Conservation (phyloP, 2,329 filamentous ascomycete genomes). For the Calonectria fujianensis region DNA sequence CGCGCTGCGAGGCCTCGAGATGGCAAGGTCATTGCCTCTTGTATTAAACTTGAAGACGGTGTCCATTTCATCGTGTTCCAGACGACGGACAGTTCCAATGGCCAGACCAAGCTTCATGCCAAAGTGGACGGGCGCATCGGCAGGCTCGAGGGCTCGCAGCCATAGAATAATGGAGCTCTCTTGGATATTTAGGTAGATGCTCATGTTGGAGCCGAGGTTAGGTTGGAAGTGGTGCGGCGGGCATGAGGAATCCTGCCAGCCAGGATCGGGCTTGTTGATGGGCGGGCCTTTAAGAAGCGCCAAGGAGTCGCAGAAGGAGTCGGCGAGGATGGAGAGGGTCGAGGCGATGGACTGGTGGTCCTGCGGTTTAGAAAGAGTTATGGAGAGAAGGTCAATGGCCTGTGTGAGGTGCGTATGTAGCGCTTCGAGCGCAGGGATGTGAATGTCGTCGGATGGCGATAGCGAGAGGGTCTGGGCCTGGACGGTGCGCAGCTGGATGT, state of each 20-base stretch:
- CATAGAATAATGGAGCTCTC: conserved; percentile 83
- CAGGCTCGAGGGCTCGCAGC: conserved; percentile 82
- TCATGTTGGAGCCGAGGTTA: conserved; percentile 76
- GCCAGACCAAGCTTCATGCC: conserved; percentile 82
- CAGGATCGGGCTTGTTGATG: conserved; percentile 61
- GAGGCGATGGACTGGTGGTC: conserved; percentile 74
- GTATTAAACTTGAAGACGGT: conserved; percentile 80
- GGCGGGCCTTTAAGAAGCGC: conserved; percentile 74
- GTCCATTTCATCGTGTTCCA: conserved; percentile 88
- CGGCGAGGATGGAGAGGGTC: conserved; percentile 74
- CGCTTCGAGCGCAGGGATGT: conserved; percentile 81
- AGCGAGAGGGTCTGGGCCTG: conserved; percentile 70
- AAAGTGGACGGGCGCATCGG: conserved; percentile 75
- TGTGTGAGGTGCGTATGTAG: conserved; percentile 87
- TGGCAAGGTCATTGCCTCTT: conserved; percentile 55
- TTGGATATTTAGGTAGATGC: conserved; percentile 82
- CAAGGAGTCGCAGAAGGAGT: conserved; percentile 71
- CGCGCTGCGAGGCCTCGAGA: conserved; percentile 51
- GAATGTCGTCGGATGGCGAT: conserved; percentile 69
- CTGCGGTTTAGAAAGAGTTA: conserved; percentile 79
- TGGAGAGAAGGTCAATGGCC: conserved; percentile 87
- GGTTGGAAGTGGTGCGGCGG: conserved; percentile 66
- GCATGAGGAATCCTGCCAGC: conserved; percentile 67
- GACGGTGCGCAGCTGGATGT: conserved; percentile 84
- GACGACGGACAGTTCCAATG: conserved; percentile 77